Evolutionary conservation across 2,329 filamentous ascomycete species (phyloP).

Genomic region (Chaetomium strumarium): DNA sequence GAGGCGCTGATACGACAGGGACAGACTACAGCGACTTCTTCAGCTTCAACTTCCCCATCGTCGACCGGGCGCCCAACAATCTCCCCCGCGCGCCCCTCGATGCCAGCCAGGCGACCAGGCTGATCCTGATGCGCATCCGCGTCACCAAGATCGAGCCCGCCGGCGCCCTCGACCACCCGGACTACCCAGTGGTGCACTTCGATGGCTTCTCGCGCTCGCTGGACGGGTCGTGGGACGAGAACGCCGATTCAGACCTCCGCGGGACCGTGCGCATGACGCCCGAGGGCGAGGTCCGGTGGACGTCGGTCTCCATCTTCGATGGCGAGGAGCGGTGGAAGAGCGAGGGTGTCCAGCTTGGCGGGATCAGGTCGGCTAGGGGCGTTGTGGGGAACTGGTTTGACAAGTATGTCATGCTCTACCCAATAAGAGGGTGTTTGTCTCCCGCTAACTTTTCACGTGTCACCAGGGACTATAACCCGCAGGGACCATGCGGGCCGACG

Average conservation of each 20-base stretch:
- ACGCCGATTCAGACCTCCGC: conserved; percentile 60
- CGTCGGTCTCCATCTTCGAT: conserved; percentile 56
- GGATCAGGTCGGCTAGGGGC: conserved; percentile 56
- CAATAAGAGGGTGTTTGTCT: not conserved
- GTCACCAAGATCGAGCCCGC: conserved; percentile 57
- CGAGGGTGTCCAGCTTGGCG: conserved; percentile 70
- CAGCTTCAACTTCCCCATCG: conserved; percentile 58
- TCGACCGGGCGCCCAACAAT: conserved; percentile 33
- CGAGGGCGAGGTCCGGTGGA: conserved; percentile 71
- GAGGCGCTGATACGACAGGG: not conserved
- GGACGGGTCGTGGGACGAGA: conserved; percentile 61
- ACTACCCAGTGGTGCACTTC: conserved; percentile 62
- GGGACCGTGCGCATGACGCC: conserved; percentile 60
- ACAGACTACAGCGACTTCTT: conserved; percentile 66
- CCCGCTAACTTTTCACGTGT: not conserved
- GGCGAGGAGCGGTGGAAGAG: conserved; percentile 69
- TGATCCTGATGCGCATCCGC: conserved; percentile 63
- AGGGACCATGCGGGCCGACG: conserved; percentile 68
- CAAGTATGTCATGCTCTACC: conserved; percentile 40
- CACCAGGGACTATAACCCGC: conserved; percentile 54
- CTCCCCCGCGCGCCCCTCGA: conserved; percentile 49
- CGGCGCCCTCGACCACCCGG: conserved; percentile 50
- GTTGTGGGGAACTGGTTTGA: conserved; percentile 76
- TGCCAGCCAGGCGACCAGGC: conserved; percentile 60
- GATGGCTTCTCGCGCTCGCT: conserved; percentile 55